Evolutionary conservation across 2,329 filamentous ascomycete species (phyloP), one percentile per base, ranked within the genome.

Genomic region (Colletotrichum zoysiae): DNA sequence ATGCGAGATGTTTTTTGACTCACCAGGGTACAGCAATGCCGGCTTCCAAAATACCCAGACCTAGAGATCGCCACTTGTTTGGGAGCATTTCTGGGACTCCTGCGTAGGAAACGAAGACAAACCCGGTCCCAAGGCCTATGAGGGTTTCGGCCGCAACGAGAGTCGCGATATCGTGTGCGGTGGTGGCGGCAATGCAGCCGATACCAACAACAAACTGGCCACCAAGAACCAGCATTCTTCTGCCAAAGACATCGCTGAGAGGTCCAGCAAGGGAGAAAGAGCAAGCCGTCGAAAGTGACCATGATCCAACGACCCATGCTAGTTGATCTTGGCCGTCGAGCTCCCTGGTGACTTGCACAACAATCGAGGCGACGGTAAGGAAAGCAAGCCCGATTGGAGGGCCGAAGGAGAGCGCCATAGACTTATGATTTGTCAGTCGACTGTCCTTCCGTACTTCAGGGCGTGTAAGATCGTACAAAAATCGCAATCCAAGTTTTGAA

Each of bases 1-100:
- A 26, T 40, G 30, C 48, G n/a, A 66, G 55, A 40, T 60, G 40
- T 48, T 55, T 48, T 55, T 74, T 75, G 66, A 79, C 73, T 66
- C 38, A 67, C 62, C 72, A 73, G 5, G 65, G 70, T 23, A 67
- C 42, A 23, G 64, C 61, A 50, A 74, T 74, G 46, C 72, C 72
- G n/a, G 56, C 67, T 48, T 74, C 72, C 38, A 74, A 44, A 30
- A 74, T 74, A 12, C 72, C 72, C 23, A 75, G 38, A 23, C 67
- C 68, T 46, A 73, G 59, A 30, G 48, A 62, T 63, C 79, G 76
- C 67, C 79, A 81, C 70, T 80, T 81, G 71, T 81, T 81, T 38
- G 79, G 79, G 16, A 81, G 74, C 66, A 81, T 65, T 74, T 81
- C 79, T 9, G 75, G 74, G 23, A 81, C 79, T 20, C 78, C 79